Evolutionary conservation across 345 rosid species (phyloP), one percentile per base, ranked within the genome.

Genomic region (Lenwebbia sp.): DNA sequence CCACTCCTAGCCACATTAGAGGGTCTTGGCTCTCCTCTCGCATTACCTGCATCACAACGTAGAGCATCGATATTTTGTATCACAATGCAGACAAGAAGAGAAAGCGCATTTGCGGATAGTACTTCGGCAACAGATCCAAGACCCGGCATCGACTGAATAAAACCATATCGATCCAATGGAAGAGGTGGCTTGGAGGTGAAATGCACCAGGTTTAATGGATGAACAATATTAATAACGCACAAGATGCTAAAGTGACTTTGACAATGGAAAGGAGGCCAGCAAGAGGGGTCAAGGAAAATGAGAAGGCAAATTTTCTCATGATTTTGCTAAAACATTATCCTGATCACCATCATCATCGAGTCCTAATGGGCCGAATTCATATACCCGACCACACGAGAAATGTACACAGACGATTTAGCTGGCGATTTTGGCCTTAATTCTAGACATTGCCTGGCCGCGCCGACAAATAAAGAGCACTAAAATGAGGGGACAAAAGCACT

Each of bases 1-100:
- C 98, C 98, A 25, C 90, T 89, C 92, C 89, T 98, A 8, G 92
- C 86, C 50, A 88, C 85, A 70, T 88, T 92, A 23, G 93, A 65
- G 56, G 89, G 88, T 88, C 88, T 94, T 41, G 96, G 99, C 87
- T 94, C 99, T 83, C 95, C 99, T 92, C 96, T 93, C 30, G 89
- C 92, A 3, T 90, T 86, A 30, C 92, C 99, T 94, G 85, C 53
- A 60, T 1, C 23, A 30, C 7, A 22, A 44, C 12, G 30, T 7
- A 47, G 50, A 52, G 23, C 55, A 56, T 44, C 17, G 3, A 47
- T 30, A 33, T 22, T 33, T 33, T 9, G 19, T 9, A 9, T 37
- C 12, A 21, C 7, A 21, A 21, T 37, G 47, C 26, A 37, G 41
- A 70, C 19, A 70, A 70, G 81, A 70, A 37, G 10, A 70, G 13